Evolutionary conservation across 192 early-diverging fungal species (phyloP), one percentile per base, ranked within the genome.

Genomic region (Coemansia sp.): DNA sequence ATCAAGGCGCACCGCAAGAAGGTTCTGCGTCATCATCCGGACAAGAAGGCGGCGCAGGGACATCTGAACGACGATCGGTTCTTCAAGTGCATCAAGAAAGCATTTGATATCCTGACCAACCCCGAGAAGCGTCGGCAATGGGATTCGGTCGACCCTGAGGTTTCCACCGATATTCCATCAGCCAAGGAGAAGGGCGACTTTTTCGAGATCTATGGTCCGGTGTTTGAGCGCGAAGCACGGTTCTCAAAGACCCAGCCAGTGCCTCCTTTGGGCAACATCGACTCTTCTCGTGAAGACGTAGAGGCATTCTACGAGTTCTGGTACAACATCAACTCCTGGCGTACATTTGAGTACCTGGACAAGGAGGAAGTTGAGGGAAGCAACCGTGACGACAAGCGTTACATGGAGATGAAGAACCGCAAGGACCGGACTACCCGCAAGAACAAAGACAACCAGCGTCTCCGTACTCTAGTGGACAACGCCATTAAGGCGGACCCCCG

Each of bases 61-160:
- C 72, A 80, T 43, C 68, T 78, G 30, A 88, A 89, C 78, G 91
- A 94, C 63, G 97, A 99, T 80, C 80, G 86, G n/a, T 97, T 98
- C 82, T 99, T 99, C 89, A 99, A 99, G 84, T 99, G 97, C 75
- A 90, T 98, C 52, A 92, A 96, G 68, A 87, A 81, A 81, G 94
- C 97, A 9, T 92, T 86, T 74, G 94, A 99, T 65, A 88, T 93
- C 18, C 82, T 99, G 65, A 91, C 84, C 51, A 91, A 99, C 77
- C 86, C 85, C 14, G 82, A 82, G 43, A 89, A 90, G 79, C 86
- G 97, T 70, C 84, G 86, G 50, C 92, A 97, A 80, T 99, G 85
- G 81, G 97, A 99, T 80, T 97, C 95, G 23, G 87, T 92, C 36
- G 97, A 99, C 81, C 89, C 90, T 16, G 84, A 79, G 51, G 86